These are phyloP conservation scores for Globisporangium yorkense DNA, from an alignment of 352 stramenopile genomes.

Conservation along the genomic window DNA sequence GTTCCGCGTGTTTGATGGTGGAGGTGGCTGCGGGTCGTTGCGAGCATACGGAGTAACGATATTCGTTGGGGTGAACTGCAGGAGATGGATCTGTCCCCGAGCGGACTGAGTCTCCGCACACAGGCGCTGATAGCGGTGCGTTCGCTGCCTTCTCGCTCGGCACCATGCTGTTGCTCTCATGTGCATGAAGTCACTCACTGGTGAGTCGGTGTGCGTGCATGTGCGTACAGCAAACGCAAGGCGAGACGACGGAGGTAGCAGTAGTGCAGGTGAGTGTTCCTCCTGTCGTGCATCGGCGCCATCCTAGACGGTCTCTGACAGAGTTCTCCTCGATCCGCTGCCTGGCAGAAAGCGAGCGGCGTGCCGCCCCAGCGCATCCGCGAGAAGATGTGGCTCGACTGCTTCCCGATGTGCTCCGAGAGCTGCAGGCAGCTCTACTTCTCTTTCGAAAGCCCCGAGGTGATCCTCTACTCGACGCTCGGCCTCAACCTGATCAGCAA, in stretches of 20 bases:
- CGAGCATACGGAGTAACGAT: not conserved
- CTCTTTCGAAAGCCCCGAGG: constrained; percentile 61
- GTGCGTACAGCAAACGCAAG: not conserved
- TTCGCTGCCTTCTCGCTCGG: not conserved
- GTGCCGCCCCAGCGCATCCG: constrained; percentile 43
- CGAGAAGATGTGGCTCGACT: constrained; percentile 74
- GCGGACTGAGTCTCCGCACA: constrained; percentile 11
- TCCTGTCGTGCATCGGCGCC: not conserved
- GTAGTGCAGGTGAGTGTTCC: not conserved
- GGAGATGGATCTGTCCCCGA: constrained; percentile 6
- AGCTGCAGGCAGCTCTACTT: constrained; percentile 66
- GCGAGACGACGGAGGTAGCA: not conserved
- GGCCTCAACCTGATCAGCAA: constrained; percentile 84
- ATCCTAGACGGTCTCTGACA: not conserved
- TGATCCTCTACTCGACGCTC: constrained; percentile 78
- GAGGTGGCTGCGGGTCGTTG: not conserved
- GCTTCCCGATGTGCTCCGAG: constrained; percentile 75
- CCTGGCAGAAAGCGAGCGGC: constrained; percentile 26
- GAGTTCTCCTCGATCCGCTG: too few relatives aligned
- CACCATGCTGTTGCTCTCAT: not conserved
- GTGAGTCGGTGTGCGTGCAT: not conserved
- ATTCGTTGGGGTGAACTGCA: not conserved
- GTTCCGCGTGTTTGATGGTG: not conserved
- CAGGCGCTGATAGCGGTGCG: constrained; percentile 11
- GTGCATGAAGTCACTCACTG: not conserved